These are phyloP conservation scores for Mortierella sp. DNA, from an alignment of 371 early-diverging fungal genomes.

Conservation along the genomic window DNA sequence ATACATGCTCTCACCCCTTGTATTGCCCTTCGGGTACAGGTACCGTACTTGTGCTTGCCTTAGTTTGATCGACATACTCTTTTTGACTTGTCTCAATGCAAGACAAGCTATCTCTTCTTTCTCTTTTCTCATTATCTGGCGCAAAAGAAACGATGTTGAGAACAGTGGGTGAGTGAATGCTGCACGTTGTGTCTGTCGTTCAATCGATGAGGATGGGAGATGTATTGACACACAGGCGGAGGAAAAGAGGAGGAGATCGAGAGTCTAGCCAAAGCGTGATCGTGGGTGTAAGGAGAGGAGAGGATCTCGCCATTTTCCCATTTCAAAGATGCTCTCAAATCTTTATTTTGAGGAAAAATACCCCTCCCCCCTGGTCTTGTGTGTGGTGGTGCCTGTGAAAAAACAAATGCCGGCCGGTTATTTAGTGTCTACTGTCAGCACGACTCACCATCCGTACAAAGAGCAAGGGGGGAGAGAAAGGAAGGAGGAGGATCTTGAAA, in stretches of 20 bases:
- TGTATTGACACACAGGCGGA: background rate
- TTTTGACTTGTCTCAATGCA: no score
- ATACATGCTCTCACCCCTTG: no score
- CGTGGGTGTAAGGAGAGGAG: background rate
- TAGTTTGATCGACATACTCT: no score
- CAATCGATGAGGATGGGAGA: background rate
- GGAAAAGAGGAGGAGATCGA: background rate
- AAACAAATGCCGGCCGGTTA: background rate
- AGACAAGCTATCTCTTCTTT: no score
- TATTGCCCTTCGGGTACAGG: no score
- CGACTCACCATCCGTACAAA: no score
- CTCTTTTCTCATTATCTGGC: no score
- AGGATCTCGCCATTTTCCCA: slow-evolving; percentile 2
- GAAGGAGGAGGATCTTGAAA: background rate
- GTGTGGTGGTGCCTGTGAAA: background rate
- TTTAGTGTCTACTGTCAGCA: background rate
- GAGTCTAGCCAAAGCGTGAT: background rate
- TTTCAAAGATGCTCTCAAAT: background rate
- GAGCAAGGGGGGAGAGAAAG: background rate
- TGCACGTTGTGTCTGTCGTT: no score
- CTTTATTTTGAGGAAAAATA: background rate
- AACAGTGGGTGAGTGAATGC: no score
- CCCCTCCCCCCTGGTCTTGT: background rate
- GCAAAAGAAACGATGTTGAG: no score
- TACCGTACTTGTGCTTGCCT: no score